Base-by-base conservation (phyloP, 2,329 filamentous ascomycete species). In the Daldinia eschscholtzii region DNA sequence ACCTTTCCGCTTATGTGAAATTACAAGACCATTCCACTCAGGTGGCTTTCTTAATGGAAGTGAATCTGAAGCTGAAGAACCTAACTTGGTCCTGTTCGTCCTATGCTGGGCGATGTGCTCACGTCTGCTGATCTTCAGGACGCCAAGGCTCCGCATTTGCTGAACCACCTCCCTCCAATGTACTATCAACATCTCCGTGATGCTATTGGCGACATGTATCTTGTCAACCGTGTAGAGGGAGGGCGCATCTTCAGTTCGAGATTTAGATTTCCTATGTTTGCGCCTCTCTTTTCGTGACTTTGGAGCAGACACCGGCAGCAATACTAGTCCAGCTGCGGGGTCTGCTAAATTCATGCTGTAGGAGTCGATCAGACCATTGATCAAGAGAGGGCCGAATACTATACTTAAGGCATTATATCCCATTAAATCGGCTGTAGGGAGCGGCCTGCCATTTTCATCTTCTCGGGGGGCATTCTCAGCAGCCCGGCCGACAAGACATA, bases 141-240 rank as follows among this genome's bases (percentile, higher is more conserved):
- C 77, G 10, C 78, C 79, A 1, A 90, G 74, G 46, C 80, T 83
- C 64, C 81, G 86, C 81, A 91, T 85, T 64, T 92, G 86, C 42
- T 84, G 81, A 48, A 90, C 87, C 10, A 91, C 83, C 55, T 90
- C 88, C 65, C 86, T 82, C 90, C 90, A 92, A 69, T 91, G 85
- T 1, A 84, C 81, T 56, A 92, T 87, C 4, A 92, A 79, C 88
- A 92, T 91, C 76, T 91, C 88, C 0, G 88, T 81, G 33, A 92
- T 85, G 35, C 80, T 79, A 66, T 88, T 90, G 10, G 88, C 88
- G 61, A 89, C 78, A 50, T 84, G 81, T 23, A 89, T 81, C 71
- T 88, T 90, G 79, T 89, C 84, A 18, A 90, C 78, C 0, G 78
- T 76, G 4, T 80, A 74, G 2, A 78, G 65, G 0, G 74, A 70